Evolutionary conservation across 805 yeast genomes (phyloP).

Genomic region (Teunomyces cretensis): DNA sequence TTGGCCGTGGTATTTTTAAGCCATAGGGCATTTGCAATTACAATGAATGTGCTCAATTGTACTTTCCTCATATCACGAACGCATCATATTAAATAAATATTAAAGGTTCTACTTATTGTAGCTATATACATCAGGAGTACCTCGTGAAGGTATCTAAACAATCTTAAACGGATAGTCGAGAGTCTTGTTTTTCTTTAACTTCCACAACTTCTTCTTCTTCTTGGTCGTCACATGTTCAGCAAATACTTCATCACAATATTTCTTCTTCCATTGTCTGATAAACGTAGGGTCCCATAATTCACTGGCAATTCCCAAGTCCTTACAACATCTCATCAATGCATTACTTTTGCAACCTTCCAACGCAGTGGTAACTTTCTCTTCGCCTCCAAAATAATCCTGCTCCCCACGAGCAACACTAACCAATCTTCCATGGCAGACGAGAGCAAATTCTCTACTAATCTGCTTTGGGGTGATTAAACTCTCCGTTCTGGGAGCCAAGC

Average conservation of each 20-base stretch:
- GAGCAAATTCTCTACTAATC: constrained; percentile 87
- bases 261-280: constrained; percentile 48
- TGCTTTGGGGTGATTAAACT: constrained; percentile 71
- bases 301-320: constrained; percentile 94
- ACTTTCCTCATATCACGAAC: constrained; percentile 3
- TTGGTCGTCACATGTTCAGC: constrained; percentile 82
- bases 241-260: constrained; percentile 73
- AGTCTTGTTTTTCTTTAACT: constrained; percentile 70
- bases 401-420: constrained; percentile 95
- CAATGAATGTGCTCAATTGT: not conserved
- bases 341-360: constrained; percentile 96
- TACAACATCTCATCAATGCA: constrained; percentile 97
- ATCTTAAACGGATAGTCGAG: constrained; percentile 83
- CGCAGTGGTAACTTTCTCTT: constrained; percentile 88
- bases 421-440: constrained; percentile 82
- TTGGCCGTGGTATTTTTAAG: constrained; percentile 56
- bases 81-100: constrained; percentile 3
- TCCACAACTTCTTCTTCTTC: constrained; percentile 90
- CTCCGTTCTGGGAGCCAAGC: constrained; percentile 89
- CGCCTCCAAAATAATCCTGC: constrained; percentile 81
- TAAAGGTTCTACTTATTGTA: not conserved
- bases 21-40: constrained; percentile 5
- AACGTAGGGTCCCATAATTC: constrained; percentile 97
- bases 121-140: not conserved
- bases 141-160: not conserved